These are phyloP conservation scores for Trichoderma asperellum DNA, from an alignment of 2,329 filamentous ascomycete genomes.

Conservation along the genomic window DNA sequence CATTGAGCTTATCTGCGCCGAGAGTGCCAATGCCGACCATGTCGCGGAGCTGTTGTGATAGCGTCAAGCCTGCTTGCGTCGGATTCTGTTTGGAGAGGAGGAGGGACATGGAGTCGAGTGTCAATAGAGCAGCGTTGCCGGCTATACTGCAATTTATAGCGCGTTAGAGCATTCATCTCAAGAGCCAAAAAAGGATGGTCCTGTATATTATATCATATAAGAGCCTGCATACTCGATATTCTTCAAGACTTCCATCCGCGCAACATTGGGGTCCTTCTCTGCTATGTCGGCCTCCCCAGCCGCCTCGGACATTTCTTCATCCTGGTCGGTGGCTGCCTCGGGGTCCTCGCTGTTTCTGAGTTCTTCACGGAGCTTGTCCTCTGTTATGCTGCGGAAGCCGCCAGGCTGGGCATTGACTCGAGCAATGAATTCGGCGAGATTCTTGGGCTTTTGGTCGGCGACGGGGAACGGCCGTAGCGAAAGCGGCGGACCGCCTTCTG, in stretches of 20 bases:
- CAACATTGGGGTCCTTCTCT: constrained; percentile 52
- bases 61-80: constrained; percentile 67
- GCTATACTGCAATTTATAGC: constrained; percentile 38
- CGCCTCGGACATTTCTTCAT: constrained; percentile 52
- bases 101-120: constrained; percentile 82
- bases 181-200: constrained; percentile 6
- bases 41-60: constrained; percentile 72
- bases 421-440: constrained; percentile 73
- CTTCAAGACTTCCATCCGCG: constrained; percentile 61
- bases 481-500: constrained; percentile 42
- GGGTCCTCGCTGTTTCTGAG: constrained; percentile 55
- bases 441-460: constrained; percentile 60
- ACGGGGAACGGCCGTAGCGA: constrained; percentile 52
- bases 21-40: constrained; percentile 75
- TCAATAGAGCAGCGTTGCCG: constrained; percentile 64
- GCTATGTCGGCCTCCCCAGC: constrained; percentile 52
- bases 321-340: constrained; percentile 51
- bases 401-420: constrained; percentile 79
- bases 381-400: constrained; percentile 79
- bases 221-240: constrained; percentile 56
- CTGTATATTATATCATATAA: no score
- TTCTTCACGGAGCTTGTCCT: constrained; percentile 71
- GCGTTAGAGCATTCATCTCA: not conserved
- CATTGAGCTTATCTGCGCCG: constrained; percentile 66
- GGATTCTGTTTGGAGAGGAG: constrained; percentile 82